Conservation (phyloP, 1,284 basidiomycete species). For the Athelia sp. region DNA sequence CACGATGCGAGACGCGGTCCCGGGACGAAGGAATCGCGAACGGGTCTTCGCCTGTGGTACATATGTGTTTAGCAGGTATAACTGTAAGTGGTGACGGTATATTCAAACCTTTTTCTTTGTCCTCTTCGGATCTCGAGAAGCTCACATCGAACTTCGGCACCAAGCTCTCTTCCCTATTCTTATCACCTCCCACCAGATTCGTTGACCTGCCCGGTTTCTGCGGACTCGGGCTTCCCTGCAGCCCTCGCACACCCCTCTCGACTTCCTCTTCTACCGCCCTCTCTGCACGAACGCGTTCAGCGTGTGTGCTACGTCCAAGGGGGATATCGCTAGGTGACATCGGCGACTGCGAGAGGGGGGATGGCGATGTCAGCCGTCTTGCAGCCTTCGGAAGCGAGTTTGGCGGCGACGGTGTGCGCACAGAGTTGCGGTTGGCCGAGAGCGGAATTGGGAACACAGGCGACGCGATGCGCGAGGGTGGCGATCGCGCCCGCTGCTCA, state of each 20-base stretch:
- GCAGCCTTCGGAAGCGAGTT: conserved; percentile 17
- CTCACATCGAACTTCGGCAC: conserved; percentile 41
- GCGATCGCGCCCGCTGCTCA: conserved; percentile 20
- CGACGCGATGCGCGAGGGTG: conserved; percentile 8
- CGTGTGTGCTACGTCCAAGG: conserved; percentile 43
- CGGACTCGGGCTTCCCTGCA: conserved; percentile 62
- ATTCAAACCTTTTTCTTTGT: too few relatives aligned
- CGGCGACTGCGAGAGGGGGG: conserved; percentile 14
- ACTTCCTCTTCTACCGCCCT: conserved; percentile 33
- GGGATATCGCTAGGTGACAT: conserved; percentile 31
- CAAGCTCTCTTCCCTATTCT: conserved; percentile 27
- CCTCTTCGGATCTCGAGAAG: too few relatives aligned
- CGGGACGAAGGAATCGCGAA: too few relatives aligned
- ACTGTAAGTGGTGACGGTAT: too few relatives aligned
- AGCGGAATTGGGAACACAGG: conserved; percentile 4
- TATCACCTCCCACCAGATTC: conserved; percentile 1
- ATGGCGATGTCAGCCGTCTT: conserved; percentile 5
- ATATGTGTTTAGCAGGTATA: too few relatives aligned
- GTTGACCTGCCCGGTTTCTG: conserved; percentile 28
- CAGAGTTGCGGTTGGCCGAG: too few relatives aligned
- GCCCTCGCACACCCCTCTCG: conserved; percentile 40
- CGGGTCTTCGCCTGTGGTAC: too few relatives aligned
- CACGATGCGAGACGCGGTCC: not conserved
- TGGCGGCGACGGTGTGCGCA: not conserved
- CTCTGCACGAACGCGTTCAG: conserved; percentile 36